Evolutionary conservation across 176 grass and related monocot genomes (phyloP).

Genomic region (Poa annua): DNA sequence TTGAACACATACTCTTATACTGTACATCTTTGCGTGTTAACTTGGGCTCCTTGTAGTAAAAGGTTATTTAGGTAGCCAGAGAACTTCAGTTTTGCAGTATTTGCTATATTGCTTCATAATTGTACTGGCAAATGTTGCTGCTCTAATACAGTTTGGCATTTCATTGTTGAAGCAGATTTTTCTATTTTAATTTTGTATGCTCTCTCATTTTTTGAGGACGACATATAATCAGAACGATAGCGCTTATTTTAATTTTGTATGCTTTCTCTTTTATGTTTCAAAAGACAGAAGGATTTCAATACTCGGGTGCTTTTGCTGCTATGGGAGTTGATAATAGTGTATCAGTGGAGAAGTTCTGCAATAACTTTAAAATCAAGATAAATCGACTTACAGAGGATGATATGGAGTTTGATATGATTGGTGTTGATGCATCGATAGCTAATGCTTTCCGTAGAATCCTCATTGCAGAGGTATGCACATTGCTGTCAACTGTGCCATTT

Average conservation of each 20-base stretch:
- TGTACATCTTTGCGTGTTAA: not conserved
- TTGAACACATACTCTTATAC: slow-evolving; percentile 5
- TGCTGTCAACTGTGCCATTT: slow-evolving; percentile 4
- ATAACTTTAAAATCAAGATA: slow-evolving; percentile 69
- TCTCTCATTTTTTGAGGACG: not conserved
- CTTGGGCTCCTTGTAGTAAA: not conserved
- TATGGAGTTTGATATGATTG: slow-evolving; percentile 98
- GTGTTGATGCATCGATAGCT: slow-evolving; percentile 80
- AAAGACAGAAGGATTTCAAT: slow-evolving; percentile 82
- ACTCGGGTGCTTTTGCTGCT: slow-evolving; percentile 68
- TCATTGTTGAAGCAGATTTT: not conserved
- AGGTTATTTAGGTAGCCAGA: not conserved
- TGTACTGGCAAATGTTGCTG: not conserved
- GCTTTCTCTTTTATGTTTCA: slow-evolving; percentile 20
- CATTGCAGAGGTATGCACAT: slow-evolving; percentile 73
- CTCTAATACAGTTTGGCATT: not conserved
- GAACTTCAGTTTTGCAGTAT: not conserved
- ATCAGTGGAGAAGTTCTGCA: slow-evolving; percentile 59
- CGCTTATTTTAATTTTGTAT: not conserved
- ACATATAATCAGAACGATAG: not conserved
- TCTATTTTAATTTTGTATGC: not conserved
- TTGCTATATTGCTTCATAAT: not conserved
- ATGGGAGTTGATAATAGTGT: slow-evolving; percentile 70
- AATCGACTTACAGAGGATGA: slow-evolving; percentile 75
- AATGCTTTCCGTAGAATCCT: slow-evolving; percentile 93